Base-by-base conservation (phyloP, 768 basidiomycete species). In the Auricularia sp. region DNA sequence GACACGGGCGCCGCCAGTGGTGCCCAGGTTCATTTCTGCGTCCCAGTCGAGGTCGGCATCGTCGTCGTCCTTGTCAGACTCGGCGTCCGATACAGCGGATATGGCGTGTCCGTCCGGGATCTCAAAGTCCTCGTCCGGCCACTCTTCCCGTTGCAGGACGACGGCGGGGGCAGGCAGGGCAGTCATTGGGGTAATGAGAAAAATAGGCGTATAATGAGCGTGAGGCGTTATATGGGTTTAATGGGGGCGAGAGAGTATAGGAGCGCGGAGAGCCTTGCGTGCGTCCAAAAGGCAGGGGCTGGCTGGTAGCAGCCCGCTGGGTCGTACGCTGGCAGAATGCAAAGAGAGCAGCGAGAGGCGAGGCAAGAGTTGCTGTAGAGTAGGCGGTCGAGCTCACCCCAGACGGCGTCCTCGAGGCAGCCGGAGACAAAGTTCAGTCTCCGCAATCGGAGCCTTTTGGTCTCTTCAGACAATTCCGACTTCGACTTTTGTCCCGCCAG, bases 41-140 rank as follows among this genome's bases (percentile, higher is more conserved):
- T 93, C 91, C 91, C 91, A 92, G 72, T 92, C 90, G 72, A 88
- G 83, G 66, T 83, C 82, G 62, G 79, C 71, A 56, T 82, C 83
- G 62, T 84, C 80, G 36, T 58, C 61, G 65, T 85, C 84, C 75
- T 81, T 87, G 79, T 88, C 87, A 23, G 81, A 81, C 67, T 83
- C 82, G 18, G 76, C 74, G 68, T 80, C 82, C 29, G 67, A 61
- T 33, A 80, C 80, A 43, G 86, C 74, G 68, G 87, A 84, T 16
- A 70, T 59, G 34, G 65, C 43, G 60, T 83, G 83, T 53, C 84
- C 90, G 60, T 93, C 91, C 63, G 88, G 86, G 23, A 93, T 77
- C 72, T 91, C 91, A 72, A 93, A 92, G 76, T 93, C 91, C 66
- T 88, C 87, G 74, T 93, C 91, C 54, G 84, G 81, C 90, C 91